Evolutionary conservation across 2,329 filamentous ascomycete species (phyloP), one percentile per base, ranked within the genome.

Genomic region (Phyllosticta paracitricarpa): DNA sequence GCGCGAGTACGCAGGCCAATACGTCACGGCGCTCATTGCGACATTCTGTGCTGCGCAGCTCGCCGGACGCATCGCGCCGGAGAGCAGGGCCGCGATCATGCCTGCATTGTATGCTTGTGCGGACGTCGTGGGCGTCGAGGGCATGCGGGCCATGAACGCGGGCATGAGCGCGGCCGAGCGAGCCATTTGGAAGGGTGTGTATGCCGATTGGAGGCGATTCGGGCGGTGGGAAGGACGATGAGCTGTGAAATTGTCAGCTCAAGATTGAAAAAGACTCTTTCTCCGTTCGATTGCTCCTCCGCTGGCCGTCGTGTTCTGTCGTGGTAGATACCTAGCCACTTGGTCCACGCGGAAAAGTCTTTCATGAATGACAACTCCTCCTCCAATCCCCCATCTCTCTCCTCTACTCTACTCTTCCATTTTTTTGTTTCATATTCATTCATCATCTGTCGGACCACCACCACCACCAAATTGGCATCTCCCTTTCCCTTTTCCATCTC

Each of bases 11-110:
- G 80, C 82, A 0, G 82, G 82, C 0, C 79, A 83, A 65, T 82
- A 83, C 67, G 71, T 85, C 14, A 81, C 81, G 63, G 81, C 83
- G 56, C 70, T 86, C 19, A 73, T 87, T 2, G 80, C 81, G 68
- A 77, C 81, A 40, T 87, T 84, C 68, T 81, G 81, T 57, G 71
- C 77, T 35, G 79, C 76, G 63, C 79, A 81, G 56, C 73, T 87
- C 25, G 74, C 75, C 28, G 71, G 72, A 4, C 73, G 79, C 14
- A 68, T 84, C n/a, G 69, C 70, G 2, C 76, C 81, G 0, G 78
- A 78, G 1, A 78, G 84, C 19, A 80, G 83, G 66, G 77, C 81
- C 53, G 72, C 71, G 64, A 84, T 85, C 19, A 91, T 81, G 14
- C 85, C 86, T 2, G 76, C 76, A 1, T 76, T 78, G 22, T 82